phyloP scores from a whole-genome alignment of 2,329 filamentous ascomycete species.

The Atkinsonella hypoxylon region DNA sequence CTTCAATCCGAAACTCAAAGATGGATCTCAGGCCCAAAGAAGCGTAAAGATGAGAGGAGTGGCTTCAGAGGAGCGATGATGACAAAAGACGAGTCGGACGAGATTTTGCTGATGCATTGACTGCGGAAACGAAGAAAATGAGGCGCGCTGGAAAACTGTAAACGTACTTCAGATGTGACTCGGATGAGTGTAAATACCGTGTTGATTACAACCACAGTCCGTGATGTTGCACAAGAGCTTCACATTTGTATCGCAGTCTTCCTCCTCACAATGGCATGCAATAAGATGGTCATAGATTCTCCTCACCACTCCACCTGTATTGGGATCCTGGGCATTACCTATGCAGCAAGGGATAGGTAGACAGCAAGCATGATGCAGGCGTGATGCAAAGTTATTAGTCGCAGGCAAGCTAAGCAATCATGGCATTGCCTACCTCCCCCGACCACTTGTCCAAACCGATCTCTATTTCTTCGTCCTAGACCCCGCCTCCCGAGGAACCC shows the following conservation, averaged over 20 bases:
- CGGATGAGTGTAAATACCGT: too few species aligned
- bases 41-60: neutral
- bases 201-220: too few species aligned
- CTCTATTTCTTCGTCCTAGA: too few species aligned
- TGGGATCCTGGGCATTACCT: too few species aligned
- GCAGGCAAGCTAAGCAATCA: neutral
- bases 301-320: too few species aligned
- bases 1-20: neutral
- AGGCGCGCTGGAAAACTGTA: neutral
- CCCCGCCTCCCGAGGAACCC: too few species aligned
- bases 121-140: neutral
- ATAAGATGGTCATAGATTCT: too few species aligned
- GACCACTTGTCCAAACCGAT: too few species aligned
- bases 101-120: neutral
- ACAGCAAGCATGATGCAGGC: neutral
- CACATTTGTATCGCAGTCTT: too few species aligned
- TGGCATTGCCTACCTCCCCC: too few species aligned
- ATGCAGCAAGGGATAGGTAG: neutral
- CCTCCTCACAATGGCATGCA: too few species aligned
- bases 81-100: neutral
- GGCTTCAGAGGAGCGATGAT: neutral
- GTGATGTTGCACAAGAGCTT: too few species aligned
- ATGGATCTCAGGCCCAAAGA: slow-evolving; percentile 1
- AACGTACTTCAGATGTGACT: neutral
- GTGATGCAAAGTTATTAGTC: neutral